Evolutionary conservation across 139 green algal species (phyloP), one percentile per base, ranked within the genome.

Genomic region (Chlorella vulgaris): DNA sequence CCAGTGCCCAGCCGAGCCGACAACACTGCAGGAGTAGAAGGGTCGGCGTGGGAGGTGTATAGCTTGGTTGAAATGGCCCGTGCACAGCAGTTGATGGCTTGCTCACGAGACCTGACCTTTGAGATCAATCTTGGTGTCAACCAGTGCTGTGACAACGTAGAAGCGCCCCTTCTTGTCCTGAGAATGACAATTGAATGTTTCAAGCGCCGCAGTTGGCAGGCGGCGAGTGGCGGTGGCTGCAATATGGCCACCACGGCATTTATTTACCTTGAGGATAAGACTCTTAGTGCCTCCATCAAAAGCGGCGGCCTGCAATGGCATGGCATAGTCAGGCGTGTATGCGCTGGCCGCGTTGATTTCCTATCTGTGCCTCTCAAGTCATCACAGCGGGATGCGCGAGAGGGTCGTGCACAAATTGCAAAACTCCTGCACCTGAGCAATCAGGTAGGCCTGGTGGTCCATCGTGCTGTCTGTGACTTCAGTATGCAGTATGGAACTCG

Each of bases 101-200:
- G n/a, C n/a, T n/a, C n/a, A n/a, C n/a, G n/a, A n/a, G n/a, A n/a
- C n/a, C n/a, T n/a, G n/a, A 90, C 90, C 81, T 78, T 92, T 90
- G 0, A 94, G 69, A 73, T 95, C 91, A 10, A 95, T 81, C 36
- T 90, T 95, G 4, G 89, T 94, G 24, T 84, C 80, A 10, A 80
- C 43, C 13, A 86, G 58, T 7, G 91, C 89, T 13, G 89, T 91
- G 36, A 95, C 81, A 19, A 95, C 74, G 75, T 91, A 95, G n/a
- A 89, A 81, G 35, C 91, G 69, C 39, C 86, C 74, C 62, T 90
- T 94, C 83, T 95, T 95, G 76, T 95, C 91, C 91, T 95, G 75
- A 47, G 83, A 13, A 10, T 24, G 24, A 78, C 3, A 60, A 26
- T 50, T 18, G 35, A 33, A 28, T 4, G 40, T 55, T 26, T 31